A percentile compares a stretch with the other conserved stretches of the same genome.
Evolutionary conservation across 192 early-diverging fungal species (phyloP).

Genomic region (Haplosporangium gracile): DNA sequence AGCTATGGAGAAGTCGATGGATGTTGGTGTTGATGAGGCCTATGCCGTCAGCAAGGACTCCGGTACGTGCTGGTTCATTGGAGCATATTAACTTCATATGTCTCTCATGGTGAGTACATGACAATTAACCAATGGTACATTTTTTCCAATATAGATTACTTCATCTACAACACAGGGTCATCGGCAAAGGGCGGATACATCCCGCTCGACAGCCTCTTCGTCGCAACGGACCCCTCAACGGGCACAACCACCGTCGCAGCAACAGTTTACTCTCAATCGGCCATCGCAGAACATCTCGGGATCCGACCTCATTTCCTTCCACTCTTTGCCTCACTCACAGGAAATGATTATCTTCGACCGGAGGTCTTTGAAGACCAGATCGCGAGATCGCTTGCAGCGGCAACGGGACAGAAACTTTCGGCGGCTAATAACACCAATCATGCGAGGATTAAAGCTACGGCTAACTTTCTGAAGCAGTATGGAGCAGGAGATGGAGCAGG

Average conservation of each 20-base stretch:
- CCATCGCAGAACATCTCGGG: slow-evolving; percentile 50
- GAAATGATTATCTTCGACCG: slow-evolving; percentile 63
- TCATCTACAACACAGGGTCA: slow-evolving; percentile 56
- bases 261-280: slow-evolving; percentile 52
- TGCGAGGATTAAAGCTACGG: slow-evolving; percentile 40
- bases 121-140: background rate
- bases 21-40: slow-evolving; percentile 37
- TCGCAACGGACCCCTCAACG: slow-evolving; percentile 15
- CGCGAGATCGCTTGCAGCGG: slow-evolving; percentile 9
- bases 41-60: slow-evolving; percentile 66
- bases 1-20: slow-evolving; percentile 48
- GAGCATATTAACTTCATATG: background rate
- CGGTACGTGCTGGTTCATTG: slow-evolving; percentile 14
- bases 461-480: slow-evolving; percentile 31
- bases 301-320: slow-evolving; percentile 52
- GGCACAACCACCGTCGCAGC: slow-evolving; percentile 36
- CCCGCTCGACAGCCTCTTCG: slow-evolving; percentile 58
- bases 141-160: slow-evolving; percentile 49
- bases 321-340: slow-evolving; percentile 62
- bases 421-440: slow-evolving; percentile 27
- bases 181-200: slow-evolving; percentile 59
- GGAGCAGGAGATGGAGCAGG: slow-evolving; percentile 18
- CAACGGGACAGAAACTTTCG: slow-evolving; percentile 27
- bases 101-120: background rate
- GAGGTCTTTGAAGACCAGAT: slow-evolving; percentile 52